Base-by-base conservation (phyloP, 1,284 basidiomycete genomes). In the Ceratobasidium sp. region DNA sequence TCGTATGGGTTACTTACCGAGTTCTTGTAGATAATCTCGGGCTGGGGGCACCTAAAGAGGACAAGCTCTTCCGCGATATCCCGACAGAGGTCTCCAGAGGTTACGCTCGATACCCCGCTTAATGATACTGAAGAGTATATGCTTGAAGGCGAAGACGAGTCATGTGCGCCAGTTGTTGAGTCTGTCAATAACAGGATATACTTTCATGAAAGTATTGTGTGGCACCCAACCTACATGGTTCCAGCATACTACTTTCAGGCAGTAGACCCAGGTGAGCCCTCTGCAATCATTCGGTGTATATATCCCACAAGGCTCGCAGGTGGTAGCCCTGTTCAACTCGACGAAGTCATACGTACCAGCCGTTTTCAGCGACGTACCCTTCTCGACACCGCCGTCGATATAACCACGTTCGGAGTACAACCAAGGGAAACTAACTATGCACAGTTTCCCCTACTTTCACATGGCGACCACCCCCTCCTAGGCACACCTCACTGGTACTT, bases 171-270 rank as follows among this genome's bases (percentile, higher is more conserved):
- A 13, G 15, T 10, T 20, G 35, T 15, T 27, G 13, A 42, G n/a
- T 15, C 25, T 13, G 27, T n/a, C 20, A 13, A 25, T 12, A 45
- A 54, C 17, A 10, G 27, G 4, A 52, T 75, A 40, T 58, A 50
- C 0, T 73, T 77, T 3, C 78, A 81, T 32, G 87, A 93, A 77
- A 87, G 84, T 68, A 80, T 93, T 50, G 87, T 87, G 25, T 88
- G 86, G 75, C 92, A 91, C 20, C 79, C 87, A 5, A 88, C 89
- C 0, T 94, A 88, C 76, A 85, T 83, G 74, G 90, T 92, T 0
- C 92, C 92, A 10, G 83, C 86, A 0, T 89, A 94, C 74, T 93
- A 92, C 79, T 93, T 93, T 78, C 83, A 85, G 6, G 78, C 89
- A 17, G 83, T 88, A 73, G 81, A 86, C 74, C 78, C 82, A 60